A percentile compares a stretch with the other conserved stretches of the same genome.
Conservation (phyloP, 768 basidiomycete genomes). For the Psilocybe cyanescens region DNA sequence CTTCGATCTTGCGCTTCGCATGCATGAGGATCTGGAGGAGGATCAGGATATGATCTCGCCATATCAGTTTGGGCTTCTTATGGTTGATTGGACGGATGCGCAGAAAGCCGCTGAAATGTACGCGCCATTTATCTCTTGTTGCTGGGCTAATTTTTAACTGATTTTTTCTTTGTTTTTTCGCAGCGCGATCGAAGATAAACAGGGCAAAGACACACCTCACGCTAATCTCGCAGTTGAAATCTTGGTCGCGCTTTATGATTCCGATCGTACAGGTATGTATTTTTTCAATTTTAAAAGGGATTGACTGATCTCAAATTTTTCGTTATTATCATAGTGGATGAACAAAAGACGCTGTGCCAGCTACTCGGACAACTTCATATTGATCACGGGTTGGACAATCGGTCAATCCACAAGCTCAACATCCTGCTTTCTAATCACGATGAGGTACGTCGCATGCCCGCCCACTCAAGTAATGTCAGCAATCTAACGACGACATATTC, state of each 20-base stretch:
- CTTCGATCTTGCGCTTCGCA: conserved; percentile 60
- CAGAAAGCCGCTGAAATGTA: conserved; percentile 61
- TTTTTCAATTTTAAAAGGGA: not conserved
- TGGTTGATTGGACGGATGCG: conserved; percentile 90
- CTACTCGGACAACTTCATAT: conserved; percentile 64
- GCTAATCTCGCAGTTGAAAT: conserved; percentile 63
- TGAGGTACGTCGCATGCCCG: conserved; percentile 35
- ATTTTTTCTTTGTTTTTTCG: conserved; percentile 7
- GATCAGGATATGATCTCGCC: conserved; percentile 76
- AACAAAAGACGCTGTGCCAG: conserved; percentile 66
- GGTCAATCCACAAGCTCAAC: conserved; percentile 48
- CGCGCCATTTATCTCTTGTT: conserved; percentile 17
- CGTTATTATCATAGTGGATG: conserved; percentile 45
- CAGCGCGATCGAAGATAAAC: conserved; percentile 22
- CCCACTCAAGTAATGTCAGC: not conserved
- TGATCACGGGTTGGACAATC: conserved; percentile 37
- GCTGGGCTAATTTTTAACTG: conserved; percentile 1
- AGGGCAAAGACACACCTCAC: conserved; percentile 42
- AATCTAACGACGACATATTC: not conserved
- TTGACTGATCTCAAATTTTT: not conserved
- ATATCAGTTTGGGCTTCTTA: conserved; percentile 74
- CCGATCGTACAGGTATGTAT: conserved; percentile 45
- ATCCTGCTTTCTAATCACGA: conserved; percentile 54
- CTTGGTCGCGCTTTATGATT: conserved; percentile 49
- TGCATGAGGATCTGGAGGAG: conserved; percentile 68